A percentile compares a stretch with the other conserved stretches of the same genome.
These are phyloP conservation scores for Xylaria bambusicola DNA, from an alignment of 495 filamentous ascomycete genomes.

Conservation along the genomic window DNA sequence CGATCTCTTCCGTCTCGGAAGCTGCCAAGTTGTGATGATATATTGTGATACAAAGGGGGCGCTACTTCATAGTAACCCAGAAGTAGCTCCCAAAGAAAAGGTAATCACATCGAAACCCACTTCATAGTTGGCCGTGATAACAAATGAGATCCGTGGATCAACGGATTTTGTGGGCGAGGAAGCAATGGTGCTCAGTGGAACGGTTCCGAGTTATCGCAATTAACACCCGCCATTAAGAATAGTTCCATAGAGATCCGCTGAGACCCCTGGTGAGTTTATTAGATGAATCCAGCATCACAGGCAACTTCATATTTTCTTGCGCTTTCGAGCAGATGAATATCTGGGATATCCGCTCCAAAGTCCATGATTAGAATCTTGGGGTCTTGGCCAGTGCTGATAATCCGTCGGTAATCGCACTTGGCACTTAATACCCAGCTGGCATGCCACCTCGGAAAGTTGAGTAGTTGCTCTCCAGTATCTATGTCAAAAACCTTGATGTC, in stretches of 20 bases:
- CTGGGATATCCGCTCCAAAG: slow-evolving; percentile 62
- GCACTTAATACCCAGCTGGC: slow-evolving; percentile 94
- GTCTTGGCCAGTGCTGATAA: slow-evolving; percentile 92
- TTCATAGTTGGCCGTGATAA: not conserved
- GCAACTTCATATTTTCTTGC: slow-evolving; percentile 28
- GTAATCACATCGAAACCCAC: not conserved
- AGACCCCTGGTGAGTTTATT: slow-evolving; percentile 1
- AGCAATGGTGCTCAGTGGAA: not conserved
- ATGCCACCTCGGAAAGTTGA: slow-evolving; percentile 86
- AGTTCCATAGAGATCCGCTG: too few species aligned
- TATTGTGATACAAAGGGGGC: not conserved
- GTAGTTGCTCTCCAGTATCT: slow-evolving; percentile 67
- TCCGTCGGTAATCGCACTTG: slow-evolving; percentile 90
- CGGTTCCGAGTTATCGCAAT: not conserved
- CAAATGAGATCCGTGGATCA: slow-evolving; percentile 2
- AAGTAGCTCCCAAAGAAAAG: too few species aligned
- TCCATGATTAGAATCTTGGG: slow-evolving; percentile 90
- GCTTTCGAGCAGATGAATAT: slow-evolving; percentile 57
- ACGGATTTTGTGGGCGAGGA: not conserved
- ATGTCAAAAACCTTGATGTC: slow-evolving; percentile 90
- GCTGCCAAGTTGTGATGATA: not conserved
- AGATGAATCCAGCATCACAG: slow-evolving; percentile 32
- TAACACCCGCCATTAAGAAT: not conserved
- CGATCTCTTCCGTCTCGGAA: too few species aligned
- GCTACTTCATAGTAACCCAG: too few species aligned